Evolutionary conservation across 768 basidiomycete species (phyloP).

Genomic region (Dioszegia hungarica): DNA sequence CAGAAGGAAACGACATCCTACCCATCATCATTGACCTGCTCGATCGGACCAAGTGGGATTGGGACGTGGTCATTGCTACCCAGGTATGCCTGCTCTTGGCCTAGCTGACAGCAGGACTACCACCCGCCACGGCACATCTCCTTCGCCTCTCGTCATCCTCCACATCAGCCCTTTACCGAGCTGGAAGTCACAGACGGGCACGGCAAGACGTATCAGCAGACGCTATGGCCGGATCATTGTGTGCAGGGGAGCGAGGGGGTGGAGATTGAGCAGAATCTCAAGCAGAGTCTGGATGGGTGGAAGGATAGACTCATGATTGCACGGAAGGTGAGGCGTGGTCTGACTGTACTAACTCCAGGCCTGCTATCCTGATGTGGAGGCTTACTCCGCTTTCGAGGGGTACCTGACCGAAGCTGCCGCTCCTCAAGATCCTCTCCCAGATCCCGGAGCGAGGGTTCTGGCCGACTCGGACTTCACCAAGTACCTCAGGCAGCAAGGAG

Average conservation of each 20-base stretch:
- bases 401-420: constrained; percentile 20
- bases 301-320: constrained; percentile 22
- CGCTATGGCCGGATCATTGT: constrained; percentile 79
- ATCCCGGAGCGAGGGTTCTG: constrained; percentile 52
- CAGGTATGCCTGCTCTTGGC: constrained; percentile 39
- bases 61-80: constrained; percentile 51
- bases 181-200: constrained; percentile 44
- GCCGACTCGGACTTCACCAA: constrained; percentile 45
- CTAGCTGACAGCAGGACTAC: constrained; percentile 45
- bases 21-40: constrained; percentile 60
- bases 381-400: constrained; percentile 69
- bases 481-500: constrained; percentile 45
- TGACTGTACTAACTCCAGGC: constrained; percentile 23
- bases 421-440: constrained; percentile 11
- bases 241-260: constrained; percentile 57
- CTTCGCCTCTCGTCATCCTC: constrained; percentile 58
- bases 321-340: constrained; percentile 20
- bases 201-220: constrained; percentile 52
- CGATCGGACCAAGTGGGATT: constrained; percentile 44
- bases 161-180: constrained; percentile 50
- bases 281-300: constrained; percentile 53
- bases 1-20: constrained; percentile 60
- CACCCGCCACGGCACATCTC: constrained; percentile 61
- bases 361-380: constrained; percentile 59
- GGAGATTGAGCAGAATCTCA: constrained; percentile 59